Conservation (phyloP, 2,329 filamentous ascomycete species). For the Neofusicoccum kwambonambiense region DNA sequence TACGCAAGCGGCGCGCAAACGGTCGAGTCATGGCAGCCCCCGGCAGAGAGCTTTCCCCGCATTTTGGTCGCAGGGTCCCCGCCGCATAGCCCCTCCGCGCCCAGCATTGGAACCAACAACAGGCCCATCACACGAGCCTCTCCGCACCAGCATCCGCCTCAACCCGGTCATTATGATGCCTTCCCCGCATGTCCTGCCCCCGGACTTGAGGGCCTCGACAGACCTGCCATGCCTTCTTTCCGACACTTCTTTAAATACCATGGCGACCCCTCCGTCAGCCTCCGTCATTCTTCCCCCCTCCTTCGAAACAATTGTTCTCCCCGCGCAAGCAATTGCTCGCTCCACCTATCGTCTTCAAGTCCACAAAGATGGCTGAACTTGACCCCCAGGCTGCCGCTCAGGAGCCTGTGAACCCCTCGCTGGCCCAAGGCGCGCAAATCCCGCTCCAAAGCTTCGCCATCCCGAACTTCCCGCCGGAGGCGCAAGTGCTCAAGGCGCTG, state of each 20-base stretch:
- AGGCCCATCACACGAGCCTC: conserved; percentile 12
- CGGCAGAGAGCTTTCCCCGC: conserved; percentile 11
- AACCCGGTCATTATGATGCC: conserved; percentile 7
- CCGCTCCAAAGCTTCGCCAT: conserved; percentile 47
- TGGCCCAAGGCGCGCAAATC: conserved; percentile 47
- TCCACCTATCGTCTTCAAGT: background rate
- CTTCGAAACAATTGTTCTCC: background rate
- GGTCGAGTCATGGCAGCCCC: background rate
- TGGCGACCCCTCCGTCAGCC: background rate
- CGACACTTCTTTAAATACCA: background rate
- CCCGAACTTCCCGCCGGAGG: conserved; percentile 46
- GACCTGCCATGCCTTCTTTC: background rate
- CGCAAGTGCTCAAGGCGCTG: conserved; percentile 43
- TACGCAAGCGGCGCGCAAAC: conserved; percentile 2
- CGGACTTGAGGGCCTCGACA: background rate
- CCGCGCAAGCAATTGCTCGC: background rate
- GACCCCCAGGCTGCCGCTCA: conserved; percentile 1
- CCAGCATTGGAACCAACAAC: background rate
- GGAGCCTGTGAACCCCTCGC: conserved; percentile 18
- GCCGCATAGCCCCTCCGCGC: conserved; percentile 6
- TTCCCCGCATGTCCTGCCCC: conserved; percentile 8
- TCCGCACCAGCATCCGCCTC: conserved; percentile 10
- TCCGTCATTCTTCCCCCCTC: background rate
- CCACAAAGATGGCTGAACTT: conserved; percentile 11
- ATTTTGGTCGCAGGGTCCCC: conserved; percentile 14